Base-by-base conservation (phyloP, 1,284 basidiomycete genomes). In the Melampsora abietis-canadensis region DNA sequence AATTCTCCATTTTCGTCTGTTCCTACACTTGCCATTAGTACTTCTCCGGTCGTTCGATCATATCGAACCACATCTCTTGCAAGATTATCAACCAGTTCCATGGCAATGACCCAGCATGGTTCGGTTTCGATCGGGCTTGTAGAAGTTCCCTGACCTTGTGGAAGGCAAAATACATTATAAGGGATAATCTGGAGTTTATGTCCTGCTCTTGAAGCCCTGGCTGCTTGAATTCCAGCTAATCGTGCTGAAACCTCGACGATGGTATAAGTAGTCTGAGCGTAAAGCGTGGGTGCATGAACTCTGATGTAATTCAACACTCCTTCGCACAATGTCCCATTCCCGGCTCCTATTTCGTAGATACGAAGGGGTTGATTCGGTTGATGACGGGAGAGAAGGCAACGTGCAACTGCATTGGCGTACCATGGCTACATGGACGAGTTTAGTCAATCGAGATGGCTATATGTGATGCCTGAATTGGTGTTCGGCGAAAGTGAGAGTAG, bases 281-380 rank as follows among this genome's bases (percentile, higher is more conserved):
- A 98, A 2, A 98, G 90, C 66, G 94, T 92, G 0, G 94, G 93
- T 81, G 96, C 89, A 54, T 88, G 83, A 59, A 88, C 86, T 31
- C 85, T 86, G 31, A 99, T 83, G 79, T 89, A 92, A 80, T 91
- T 86, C 75, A 99, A 87, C 62, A 97, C 88, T 80, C 97, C 91
- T 80, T 87, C 83, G 57, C 96, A 95, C 73, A 98, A 85, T 0
- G 94, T 94, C 0, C 96, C 96, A 79, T 98, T 98, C 34, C 96
- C 96, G 1, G 94, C 96, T 40, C 96, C 96, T 76, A 98, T 90
- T 82, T 99, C 96, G 85, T 96, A 98, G 72, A 99, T 89, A 76
- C 92, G 87, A 77, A 98, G 87, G 81, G 97, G 94, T 82, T 70
- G 34, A 30, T 44, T 12, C 19, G 31, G 63, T 51, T 54, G 27